Base-by-base conservation (phyloP, 2,329 filamentous ascomycete genomes). In the Apiospora rasikravindrae region DNA sequence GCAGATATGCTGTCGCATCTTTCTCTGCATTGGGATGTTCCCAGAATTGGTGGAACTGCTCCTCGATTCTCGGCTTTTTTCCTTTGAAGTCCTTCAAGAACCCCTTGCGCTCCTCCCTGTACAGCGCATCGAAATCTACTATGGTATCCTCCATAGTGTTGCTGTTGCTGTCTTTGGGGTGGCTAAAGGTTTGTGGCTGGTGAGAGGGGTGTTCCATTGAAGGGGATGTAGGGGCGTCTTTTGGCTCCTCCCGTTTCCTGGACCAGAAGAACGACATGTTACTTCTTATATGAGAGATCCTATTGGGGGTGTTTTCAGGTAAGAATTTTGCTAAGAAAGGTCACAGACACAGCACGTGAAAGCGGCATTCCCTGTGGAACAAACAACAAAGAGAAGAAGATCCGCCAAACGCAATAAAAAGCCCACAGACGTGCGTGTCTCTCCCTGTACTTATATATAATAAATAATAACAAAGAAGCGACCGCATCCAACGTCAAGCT, bases 1-100 rank as follows among this genome's bases (percentile, higher is more conserved):
- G 42, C 13, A 11, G 29, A 71, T 76, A 77, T 4, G 75, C 76
- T 0, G 51, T 37, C 1, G 72, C 73, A 47, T 77, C 76, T 19
- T 42, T 69, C 29, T n/a, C 3, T 5, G 76, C 74, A 3, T n/a
- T n/a, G 1, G 42, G 5, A 4, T 72, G 57, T 0, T 2, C 37
- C 72, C 71, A 71, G 70, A 78, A 78, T 0, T 40, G 16, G 1
- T 42, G n/a, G 44, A 70, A 66, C 40, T 75, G 75, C 24, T 33
- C 14, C n/a, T 14, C 4, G 51, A 77, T 78, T 69, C 40, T 22
- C 0, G 67, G 29, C 0, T 1, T 4, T 70, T 77, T 77, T 2
- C 75, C 76, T 1, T 16, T n/a, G 57, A 74, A 73, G 69, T 74
- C 67, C 14, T 77, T 33, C 14, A 8, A 19, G 6, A 37, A 37